Base-by-base conservation (phyloP, 805 yeast genomes). In the Candida peoriensis region DNA sequence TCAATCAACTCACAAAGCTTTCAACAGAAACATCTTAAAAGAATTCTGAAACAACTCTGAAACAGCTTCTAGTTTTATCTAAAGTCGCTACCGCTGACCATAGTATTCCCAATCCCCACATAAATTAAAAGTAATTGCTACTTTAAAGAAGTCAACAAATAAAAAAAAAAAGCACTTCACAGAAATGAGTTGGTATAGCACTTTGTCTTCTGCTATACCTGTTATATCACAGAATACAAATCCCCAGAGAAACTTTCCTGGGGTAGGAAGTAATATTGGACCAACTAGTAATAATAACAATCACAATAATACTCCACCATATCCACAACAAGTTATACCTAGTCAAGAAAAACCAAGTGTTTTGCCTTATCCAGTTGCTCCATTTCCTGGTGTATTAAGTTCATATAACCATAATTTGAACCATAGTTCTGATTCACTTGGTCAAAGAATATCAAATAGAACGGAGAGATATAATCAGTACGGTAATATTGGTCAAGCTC, bases 331-430 rank as follows among this genome's bases (percentile, higher is more conserved):
- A 4, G 11, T 15, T 8, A n/a, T 19, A 10, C 28, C 28, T n/a
- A 10, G 11, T 7, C 15, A 16, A 6, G 28, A 25, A 16, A 18
- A 25, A 8, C 4, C 20, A 16, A 18, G 16, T 8, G 15, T 41
- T 16, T n/a, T n/a, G n/a, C 47, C 47, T 2, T 45, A 45, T 18
- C 50, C 50, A n/a, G 28, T 35, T 6, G 24, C 33, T 16, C 47
- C 46, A 5, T 45, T 37, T 20, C 50, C 50, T 1, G 46, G 44
- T 4, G 41, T 37, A 16, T 6, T 25, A 19, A 19, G 28, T 11
- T 9, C 30, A 3, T 30, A 26, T 31, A 27, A 38, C 31, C 45
- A 41, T 8, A 16, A 21, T 6, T 17, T 30, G n/a, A 42, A 41
- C 24, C 28, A 32, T 8, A 43, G 47, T 21, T 30, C 49, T 4